phyloP scores from a whole-genome alignment of 2,329 filamentous ascomycete genomes.

The Sarocladiaceae sp. region DNA sequence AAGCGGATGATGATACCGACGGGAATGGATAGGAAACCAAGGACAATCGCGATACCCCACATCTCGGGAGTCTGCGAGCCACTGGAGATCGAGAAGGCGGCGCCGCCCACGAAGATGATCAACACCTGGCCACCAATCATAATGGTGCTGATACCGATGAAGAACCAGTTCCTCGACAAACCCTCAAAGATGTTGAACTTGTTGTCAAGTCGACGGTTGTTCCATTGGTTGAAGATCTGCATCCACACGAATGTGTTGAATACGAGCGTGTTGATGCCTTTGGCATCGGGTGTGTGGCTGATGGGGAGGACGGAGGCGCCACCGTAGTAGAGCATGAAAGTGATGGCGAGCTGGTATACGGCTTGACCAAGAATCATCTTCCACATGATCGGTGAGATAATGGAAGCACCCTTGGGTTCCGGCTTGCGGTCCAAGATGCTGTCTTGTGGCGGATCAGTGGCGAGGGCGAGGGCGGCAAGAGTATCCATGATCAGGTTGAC shows the following conservation, averaged over 20 bases:
- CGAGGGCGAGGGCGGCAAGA: constrained; percentile 80
- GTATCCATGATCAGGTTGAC: constrained; percentile 98
- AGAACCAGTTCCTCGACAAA: constrained; percentile 78
- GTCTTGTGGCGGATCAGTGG: constrained; percentile 82
- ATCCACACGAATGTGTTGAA: constrained; percentile 99
- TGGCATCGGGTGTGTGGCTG: constrained; percentile 33
- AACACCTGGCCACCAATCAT: constrained; percentile 87
- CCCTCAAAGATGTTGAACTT: constrained; percentile 94
- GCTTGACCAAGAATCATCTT: constrained; percentile 98
- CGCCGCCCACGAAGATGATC: constrained; percentile 81
- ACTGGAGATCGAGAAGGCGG: constrained; percentile 66
- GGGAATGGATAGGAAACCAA: constrained; percentile 79
- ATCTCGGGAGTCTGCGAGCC: constrained; percentile 61
- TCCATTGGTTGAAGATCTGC: constrained; percentile 98
- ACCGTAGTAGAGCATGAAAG: constrained; percentile 79
- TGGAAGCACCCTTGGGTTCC: constrained; percentile 48
- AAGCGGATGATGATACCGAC: constrained; percentile 75
- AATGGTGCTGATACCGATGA: constrained; percentile 74
- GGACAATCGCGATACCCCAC: constrained; percentile 82
- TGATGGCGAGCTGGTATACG: constrained; percentile 75
- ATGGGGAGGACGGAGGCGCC: constrained; percentile 42
- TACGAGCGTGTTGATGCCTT: constrained; percentile 69
- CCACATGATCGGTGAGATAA: constrained; percentile 91
- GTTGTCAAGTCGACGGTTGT: constrained; percentile 93
- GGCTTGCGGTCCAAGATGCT: constrained; percentile 73